Percentiles rank a stretch among this genome's conserved stretches.
Conservation (phyloP, 306 rosid species). For the Quercus engelmannii region DNA sequence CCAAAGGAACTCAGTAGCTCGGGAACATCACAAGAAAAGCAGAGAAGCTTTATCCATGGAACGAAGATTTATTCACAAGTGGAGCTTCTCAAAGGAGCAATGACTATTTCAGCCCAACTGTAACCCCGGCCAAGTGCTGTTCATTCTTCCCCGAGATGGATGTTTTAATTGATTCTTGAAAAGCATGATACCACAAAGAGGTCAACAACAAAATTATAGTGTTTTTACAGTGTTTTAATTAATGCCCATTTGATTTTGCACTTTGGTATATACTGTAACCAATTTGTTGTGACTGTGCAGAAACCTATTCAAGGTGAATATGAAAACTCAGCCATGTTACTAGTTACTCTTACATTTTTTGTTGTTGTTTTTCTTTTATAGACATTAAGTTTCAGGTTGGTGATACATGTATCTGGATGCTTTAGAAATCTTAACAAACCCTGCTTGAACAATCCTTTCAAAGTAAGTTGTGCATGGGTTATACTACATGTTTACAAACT, state of each 20-base stretch:
- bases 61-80: slow-evolving; percentile 86
- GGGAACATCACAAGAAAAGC: slow-evolving; percentile 59
- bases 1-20: slow-evolving; percentile 60
- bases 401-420: slow-evolving; percentile 6
- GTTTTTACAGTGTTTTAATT: slow-evolving; percentile 15
- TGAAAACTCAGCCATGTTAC: too few species aligned
- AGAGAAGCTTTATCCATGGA: slow-evolving; percentile 73
- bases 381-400: too few species aligned
- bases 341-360: too few species aligned
- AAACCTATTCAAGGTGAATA: too few species aligned
- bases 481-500: too few species aligned
- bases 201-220: slow-evolving; percentile 36
- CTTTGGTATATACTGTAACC: background rate
- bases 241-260: slow-evolving; percentile 26
- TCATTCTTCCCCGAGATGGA: slow-evolving; percentile 72
- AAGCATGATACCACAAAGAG: background rate
- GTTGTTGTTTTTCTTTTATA: too few species aligned
- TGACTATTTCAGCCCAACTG: slow-evolving; percentile 89
- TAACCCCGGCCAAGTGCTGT: background rate
- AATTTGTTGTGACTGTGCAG: too few species aligned
- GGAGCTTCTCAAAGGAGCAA: slow-evolving; percentile 84
- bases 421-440: background rate
- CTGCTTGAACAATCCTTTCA: slow-evolving; percentile 28
- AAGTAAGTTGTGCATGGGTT: slow-evolving; percentile 24
- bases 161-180: slow-evolving; percentile 45